A percentile compares a stretch with the other conserved stretches of the same genome.
phyloP scores from a whole-genome alignment of 495 filamentous ascomycete species.

The Penicillium salamii region DNA sequence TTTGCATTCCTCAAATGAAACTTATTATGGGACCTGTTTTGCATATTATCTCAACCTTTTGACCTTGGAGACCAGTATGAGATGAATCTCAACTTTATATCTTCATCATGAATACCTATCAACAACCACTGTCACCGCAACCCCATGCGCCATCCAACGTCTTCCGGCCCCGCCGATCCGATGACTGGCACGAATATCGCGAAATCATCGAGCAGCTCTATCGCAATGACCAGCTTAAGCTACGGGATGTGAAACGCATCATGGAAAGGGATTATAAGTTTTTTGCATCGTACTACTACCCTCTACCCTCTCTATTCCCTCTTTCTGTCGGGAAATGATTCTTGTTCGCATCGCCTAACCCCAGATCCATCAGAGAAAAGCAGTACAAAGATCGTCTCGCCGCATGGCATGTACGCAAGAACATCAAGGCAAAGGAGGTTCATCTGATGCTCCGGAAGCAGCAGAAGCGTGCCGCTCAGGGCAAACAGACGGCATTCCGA shows the following conservation, averaged over 20 bases:
- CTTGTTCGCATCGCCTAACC: conserved; percentile 13
- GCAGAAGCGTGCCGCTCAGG: conserved; percentile 39
- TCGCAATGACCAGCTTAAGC: conserved; percentile 41
- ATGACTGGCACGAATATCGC: conserved; percentile 43
- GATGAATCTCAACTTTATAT: conserved; percentile 1
- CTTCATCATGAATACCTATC: conserved; percentile 16
- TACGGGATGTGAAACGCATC: conserved; percentile 41
- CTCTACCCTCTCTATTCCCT: conserved; percentile 14
- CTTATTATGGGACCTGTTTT: conserved; percentile 1
- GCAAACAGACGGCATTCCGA: conserved; percentile 43
- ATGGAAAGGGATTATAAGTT: conserved; percentile 45
- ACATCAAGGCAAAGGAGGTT: conserved; percentile 44
- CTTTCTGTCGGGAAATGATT: neutral
- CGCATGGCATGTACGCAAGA: conserved; percentile 43
- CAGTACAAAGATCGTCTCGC: conserved; percentile 48
- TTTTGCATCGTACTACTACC: conserved; percentile 35
- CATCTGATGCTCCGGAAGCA: conserved; percentile 45
- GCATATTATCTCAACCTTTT: neutral
- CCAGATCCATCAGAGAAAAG: conserved; percentile 34
- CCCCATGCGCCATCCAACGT: conserved; percentile 8
- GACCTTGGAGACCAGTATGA: conserved; percentile 1
- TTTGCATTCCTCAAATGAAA: conserved; percentile 1
- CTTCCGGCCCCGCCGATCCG: conserved; percentile 41
- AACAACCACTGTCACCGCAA: conserved; percentile 18
- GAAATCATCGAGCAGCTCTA: conserved; percentile 41